Evolutionary conservation across 2,329 filamentous ascomycete species (phyloP).

Genomic region (Nannizzia gypsea): DNA sequence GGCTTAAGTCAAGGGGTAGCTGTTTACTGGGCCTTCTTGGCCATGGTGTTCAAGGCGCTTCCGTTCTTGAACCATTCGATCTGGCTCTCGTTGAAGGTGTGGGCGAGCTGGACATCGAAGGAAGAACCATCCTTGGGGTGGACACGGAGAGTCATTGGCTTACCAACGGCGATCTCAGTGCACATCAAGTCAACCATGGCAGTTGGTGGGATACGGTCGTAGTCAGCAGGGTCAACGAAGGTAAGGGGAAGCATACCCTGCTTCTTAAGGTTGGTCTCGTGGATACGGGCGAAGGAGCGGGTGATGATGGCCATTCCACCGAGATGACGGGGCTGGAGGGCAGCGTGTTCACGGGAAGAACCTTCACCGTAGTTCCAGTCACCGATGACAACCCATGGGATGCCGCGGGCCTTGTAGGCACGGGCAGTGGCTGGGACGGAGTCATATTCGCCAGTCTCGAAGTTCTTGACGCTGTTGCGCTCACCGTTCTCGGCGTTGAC

Average conservation of each 20-base stretch:
- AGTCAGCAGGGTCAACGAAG: slow-evolving; percentile 87
- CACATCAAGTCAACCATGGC: slow-evolving; percentile 84
- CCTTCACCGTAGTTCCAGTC: slow-evolving; percentile 99
- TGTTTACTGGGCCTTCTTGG: slow-evolving; percentile 45
- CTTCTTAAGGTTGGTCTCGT: slow-evolving; percentile 99
- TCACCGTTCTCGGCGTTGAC: slow-evolving; percentile 92
- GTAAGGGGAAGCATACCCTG: slow-evolving; percentile 99
- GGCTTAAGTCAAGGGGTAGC: background rate
- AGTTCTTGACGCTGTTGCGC: slow-evolving; percentile 95
- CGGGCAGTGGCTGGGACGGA: slow-evolving; percentile 87
- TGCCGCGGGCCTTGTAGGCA: slow-evolving; percentile 95
- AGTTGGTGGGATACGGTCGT: slow-evolving; percentile 88
- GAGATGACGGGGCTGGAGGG: slow-evolving; percentile 92
- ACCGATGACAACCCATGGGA: slow-evolving; percentile 94
- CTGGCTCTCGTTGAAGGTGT: slow-evolving; percentile 98
- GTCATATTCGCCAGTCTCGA: slow-evolving; percentile 68
- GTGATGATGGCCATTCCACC: slow-evolving; percentile 95
- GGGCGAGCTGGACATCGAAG: slow-evolving; percentile 73
- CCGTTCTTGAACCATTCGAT: slow-evolving; percentile 99
- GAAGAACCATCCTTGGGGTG: slow-evolving; percentile 81
- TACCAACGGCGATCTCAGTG: slow-evolving; percentile 82
- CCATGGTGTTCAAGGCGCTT: slow-evolving; percentile 96
- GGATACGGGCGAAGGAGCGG: slow-evolving; percentile 93
- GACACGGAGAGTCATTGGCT: slow-evolving; percentile 83
- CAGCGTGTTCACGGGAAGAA: slow-evolving; percentile 93